phyloP scores from a whole-genome alignment of 2,329 filamentous ascomycete species.

The Talaromyces sp. region DNA sequence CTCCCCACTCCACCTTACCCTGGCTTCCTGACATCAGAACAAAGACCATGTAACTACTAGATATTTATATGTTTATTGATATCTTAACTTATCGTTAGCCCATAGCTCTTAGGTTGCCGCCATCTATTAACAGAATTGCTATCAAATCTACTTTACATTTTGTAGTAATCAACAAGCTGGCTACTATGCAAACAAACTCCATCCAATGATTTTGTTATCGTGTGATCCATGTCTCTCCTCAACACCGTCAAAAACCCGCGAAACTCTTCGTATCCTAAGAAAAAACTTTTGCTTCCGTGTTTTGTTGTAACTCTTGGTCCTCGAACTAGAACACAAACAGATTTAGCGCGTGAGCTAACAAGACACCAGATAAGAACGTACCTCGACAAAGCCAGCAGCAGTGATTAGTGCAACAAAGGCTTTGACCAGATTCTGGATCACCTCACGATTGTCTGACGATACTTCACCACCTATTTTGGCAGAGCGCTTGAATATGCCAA shows the following conservation, averaged over 20 bases:
- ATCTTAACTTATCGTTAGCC: too few species aligned
- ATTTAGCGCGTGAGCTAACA: conserved; percentile 10
- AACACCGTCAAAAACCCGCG: conserved; percentile 16
- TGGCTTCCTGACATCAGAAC: too few species aligned
- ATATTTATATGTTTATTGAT: too few species aligned
- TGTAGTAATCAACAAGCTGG: conserved; percentile 4
- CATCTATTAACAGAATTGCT: not conserved
- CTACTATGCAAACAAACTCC: conserved; percentile 18
- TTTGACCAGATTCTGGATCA: conserved; percentile 74
- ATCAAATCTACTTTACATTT: conserved; percentile 6
- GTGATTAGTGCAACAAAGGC: conserved; percentile 79
- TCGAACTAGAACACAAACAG: conserved; percentile 36
- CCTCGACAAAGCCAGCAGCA: conserved; percentile 80
- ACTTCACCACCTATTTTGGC: conserved; percentile 65
- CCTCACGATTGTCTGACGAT: conserved; percentile 52
- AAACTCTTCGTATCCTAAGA: conserved; percentile 25
- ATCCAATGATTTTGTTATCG: conserved; percentile 18
- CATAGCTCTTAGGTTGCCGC: not conserved
- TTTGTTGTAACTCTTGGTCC: conserved; percentile 36
- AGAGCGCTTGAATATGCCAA: conserved; percentile 85
- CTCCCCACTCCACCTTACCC: not conserved
- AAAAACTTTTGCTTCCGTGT: conserved; percentile 30
- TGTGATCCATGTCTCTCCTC: conserved; percentile 11
- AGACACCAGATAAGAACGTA: conserved; percentile 43
- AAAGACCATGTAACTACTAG: too few species aligned